phyloP scores from a whole-genome alignment of 169 alveolate genomes.

The Perkinsus olseni region DNA sequence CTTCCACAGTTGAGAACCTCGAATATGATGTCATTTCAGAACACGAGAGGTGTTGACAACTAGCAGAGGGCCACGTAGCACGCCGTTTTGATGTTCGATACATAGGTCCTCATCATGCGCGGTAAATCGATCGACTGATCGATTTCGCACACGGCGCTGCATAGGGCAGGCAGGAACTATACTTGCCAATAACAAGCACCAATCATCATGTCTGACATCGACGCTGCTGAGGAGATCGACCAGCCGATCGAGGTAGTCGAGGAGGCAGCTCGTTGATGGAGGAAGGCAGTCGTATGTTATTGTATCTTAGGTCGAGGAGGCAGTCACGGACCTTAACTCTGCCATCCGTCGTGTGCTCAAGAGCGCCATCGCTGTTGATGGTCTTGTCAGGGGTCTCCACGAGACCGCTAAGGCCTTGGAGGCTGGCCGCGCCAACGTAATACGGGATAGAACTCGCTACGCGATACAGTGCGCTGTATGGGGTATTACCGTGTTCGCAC shows the following conservation, averaged over 20 bases:
- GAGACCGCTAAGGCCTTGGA: slow-evolving; percentile 89
- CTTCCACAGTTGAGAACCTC: no score
- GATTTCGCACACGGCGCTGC: background rate
- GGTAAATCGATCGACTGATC: background rate
- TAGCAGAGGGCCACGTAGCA: no score
- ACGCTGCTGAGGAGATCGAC: slow-evolving; percentile 5
- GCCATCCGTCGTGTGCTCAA: slow-evolving; percentile 52
- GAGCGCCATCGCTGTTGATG: slow-evolving; percentile 78
- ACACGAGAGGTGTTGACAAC: no score
- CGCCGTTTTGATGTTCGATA: no score
- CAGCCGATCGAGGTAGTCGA: slow-evolving; percentile 1
- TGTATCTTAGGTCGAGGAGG: slow-evolving; percentile 20
- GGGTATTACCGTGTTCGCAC: no score
- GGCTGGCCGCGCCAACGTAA: slow-evolving; percentile 68
- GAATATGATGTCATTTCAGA: no score
- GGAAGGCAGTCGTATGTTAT: background rate
- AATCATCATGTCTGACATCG: background rate
- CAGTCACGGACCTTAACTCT: slow-evolving; percentile 25
- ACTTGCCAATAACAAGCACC: background rate
- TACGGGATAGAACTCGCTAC: background rate
- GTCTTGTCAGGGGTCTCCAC: slow-evolving; percentile 84
- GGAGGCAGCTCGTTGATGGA: background rate
- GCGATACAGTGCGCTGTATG: no score
- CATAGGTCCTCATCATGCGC: background rate
- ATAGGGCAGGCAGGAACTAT: background rate